Conservation (phyloP, 768 basidiomycete species). For the Hericium erinaceus region DNA sequence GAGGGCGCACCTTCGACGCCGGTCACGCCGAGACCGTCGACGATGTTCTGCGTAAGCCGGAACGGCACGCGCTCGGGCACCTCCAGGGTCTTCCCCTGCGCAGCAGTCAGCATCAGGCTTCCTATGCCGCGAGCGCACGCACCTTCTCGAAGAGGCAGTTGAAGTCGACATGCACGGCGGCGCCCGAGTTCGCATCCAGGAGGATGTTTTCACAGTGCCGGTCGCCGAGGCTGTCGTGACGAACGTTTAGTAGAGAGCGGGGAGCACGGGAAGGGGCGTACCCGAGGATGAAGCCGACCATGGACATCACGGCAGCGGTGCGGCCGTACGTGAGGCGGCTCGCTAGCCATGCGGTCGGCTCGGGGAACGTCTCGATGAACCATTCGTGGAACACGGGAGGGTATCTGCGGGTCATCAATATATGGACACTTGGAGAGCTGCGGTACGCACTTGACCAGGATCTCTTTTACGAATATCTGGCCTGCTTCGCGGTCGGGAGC, state of each 20-base stretch:
- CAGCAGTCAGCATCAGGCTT: not conserved
- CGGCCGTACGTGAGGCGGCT: slow-evolving; percentile 81
- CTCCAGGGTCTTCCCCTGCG: slow-evolving; percentile 70
- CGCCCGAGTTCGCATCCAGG: slow-evolving; percentile 80
- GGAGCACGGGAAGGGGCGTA: slow-evolving; percentile 26
- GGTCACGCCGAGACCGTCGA: slow-evolving; percentile 87
- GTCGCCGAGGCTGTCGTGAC: slow-evolving; percentile 73
- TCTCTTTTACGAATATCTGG: slow-evolving; percentile 38
- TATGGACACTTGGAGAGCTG: not conserved
- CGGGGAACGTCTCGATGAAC: slow-evolving; percentile 96
- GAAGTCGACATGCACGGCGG: slow-evolving; percentile 94
- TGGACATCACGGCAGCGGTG: slow-evolving; percentile 95
- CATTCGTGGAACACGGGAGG: slow-evolving; percentile 92
- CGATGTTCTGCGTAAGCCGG: slow-evolving; percentile 85
- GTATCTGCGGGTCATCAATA: slow-evolving; percentile 32
- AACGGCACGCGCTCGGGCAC: slow-evolving; percentile 92
- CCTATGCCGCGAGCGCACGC: slow-evolving; percentile 3
- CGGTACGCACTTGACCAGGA: slow-evolving; percentile 47
- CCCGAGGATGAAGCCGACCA: slow-evolving; percentile 97
- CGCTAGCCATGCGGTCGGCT: slow-evolving; percentile 89
- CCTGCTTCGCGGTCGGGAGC: slow-evolving; percentile 39
- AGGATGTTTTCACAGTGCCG: slow-evolving; percentile 95
- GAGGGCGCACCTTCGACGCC: slow-evolving; percentile 75
- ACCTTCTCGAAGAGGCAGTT: slow-evolving; percentile 98
- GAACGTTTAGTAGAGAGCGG: not conserved